Evolutionary conservation across 106 monocot species (phyloP).

Genomic region (Agapanthus africanus): DNA sequence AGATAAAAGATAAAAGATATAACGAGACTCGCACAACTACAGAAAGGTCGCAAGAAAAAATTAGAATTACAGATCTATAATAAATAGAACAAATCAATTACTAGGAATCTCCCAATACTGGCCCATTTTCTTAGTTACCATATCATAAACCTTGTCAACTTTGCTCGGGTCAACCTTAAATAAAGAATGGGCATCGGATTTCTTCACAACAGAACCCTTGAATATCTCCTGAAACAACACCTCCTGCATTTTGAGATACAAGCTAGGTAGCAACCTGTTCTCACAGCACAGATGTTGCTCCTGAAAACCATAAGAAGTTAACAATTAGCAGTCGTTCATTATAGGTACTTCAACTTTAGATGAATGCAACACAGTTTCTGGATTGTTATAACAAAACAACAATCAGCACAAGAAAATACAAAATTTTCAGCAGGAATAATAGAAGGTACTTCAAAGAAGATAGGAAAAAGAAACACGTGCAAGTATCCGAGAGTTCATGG

Average conservation of each 20-base stretch:
- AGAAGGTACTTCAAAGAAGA: no score
- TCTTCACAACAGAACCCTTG: conserved; percentile 45
- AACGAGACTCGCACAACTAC: no score
- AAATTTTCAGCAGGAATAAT: no score
- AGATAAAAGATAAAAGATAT: no score
- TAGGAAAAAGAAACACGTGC: no score
- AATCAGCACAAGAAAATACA: no score
- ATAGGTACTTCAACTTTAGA: no score
- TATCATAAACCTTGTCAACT: conserved; percentile 56
- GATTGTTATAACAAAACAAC: no score
- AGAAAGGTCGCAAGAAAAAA: no score
- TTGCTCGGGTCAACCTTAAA: conserved; percentile 65
- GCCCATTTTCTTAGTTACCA: conserved; percentile 58
- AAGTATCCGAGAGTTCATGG: no score
- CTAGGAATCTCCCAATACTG: conserved; percentile 24
- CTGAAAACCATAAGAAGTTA: conserved; percentile 33
- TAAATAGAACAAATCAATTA: conserved; percentile 10
- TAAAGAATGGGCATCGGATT: conserved; percentile 49
- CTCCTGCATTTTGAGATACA: conserved; percentile 72
- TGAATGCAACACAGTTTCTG: no score
- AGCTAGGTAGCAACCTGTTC: conserved; percentile 43
- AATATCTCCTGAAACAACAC: conserved; percentile 47
- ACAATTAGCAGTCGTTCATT: no score
- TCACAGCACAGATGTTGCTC: conserved; percentile 56
- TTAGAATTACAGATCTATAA: background rate